Evolutionary conservation across 768 basidiomycete genomes (phyloP), one percentile per base, ranked within the genome.

Genomic region (Kwoniella bestiolae): DNA sequence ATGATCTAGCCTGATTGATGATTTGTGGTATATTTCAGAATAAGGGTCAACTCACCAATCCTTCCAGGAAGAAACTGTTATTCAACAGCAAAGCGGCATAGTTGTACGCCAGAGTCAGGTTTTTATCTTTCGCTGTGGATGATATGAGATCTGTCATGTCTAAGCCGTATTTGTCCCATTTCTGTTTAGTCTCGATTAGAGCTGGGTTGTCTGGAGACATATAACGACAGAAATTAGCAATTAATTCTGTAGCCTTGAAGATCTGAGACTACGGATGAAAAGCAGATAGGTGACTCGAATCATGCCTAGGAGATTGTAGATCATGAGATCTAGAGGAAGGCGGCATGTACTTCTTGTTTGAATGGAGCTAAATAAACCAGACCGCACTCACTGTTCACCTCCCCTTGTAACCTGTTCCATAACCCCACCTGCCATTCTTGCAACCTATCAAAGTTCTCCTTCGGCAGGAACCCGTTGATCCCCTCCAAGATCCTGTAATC

Each of bases 41-140:
- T 41, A 41, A 41, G 8, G 38, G 18, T 41, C 18, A 18, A 85
- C 92, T 56, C 79, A 97, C 95, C 41, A 99, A 84, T 63, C 85
- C 85, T 70, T 91, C 86, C 29, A 99, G 85, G 85, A 98, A 98
- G 86, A 92, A 98, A 72, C 88, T 88, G 81, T 96, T 98, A 83
- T 98, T 99, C 67, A 97, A 83, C 5, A 95, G 91, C 51, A 92
- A 86, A 68, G 90, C 90, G 3, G 94, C 93, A 76, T 94, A 93
- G 81, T 91, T 95, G 82, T 94, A 98, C 26, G 87, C 86, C 57
- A 94, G 81, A 1, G 87, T 85, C 57, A 87, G 82, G 25, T 86
- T 83, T 46, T 86, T 86, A 31, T 86, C 82, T 16, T 82, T 73
- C 0, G 92, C 86, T 9, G 90, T 87, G 35, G 85, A 84, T 32